Evolutionary conservation across 345 rosid species (phyloP).

Genomic region (Rhodomyrtus tomentosa): DNA sequence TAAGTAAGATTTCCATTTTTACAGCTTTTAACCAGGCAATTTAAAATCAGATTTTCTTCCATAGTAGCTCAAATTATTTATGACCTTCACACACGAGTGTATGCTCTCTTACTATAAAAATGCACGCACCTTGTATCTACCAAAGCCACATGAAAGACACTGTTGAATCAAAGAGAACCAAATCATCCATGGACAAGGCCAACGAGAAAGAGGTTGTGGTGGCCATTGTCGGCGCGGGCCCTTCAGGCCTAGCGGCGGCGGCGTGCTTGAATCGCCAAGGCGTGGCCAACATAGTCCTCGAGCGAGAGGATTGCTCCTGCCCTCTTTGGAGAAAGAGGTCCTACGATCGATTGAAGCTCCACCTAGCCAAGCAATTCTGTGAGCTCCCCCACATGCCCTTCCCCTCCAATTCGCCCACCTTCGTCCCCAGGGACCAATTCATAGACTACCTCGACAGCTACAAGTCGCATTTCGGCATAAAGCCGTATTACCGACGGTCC

Average conservation of each 20-base stretch:
- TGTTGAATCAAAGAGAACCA: background rate
- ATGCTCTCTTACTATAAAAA: background rate
- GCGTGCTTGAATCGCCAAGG: slow-evolving; percentile 30
- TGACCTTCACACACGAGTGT: background rate
- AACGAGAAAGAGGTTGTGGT: background rate
- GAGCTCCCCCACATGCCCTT: slow-evolving; percentile 38
- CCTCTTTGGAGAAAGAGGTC: slow-evolving; percentile 44
- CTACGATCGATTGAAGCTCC: slow-evolving; percentile 38
- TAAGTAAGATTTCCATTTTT: background rate
- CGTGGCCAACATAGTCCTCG: slow-evolving; percentile 30
- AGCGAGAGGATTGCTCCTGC: slow-evolving; percentile 43
- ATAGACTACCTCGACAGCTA: slow-evolving; percentile 35
- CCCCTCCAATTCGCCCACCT: slow-evolving; percentile 23
- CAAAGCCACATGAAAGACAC: background rate
- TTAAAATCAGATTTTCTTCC: background rate
- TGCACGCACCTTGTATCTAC: background rate
- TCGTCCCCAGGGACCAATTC: slow-evolving; percentile 26
- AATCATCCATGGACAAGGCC: background rate
- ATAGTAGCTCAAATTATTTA: background rate
- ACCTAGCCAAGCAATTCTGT: slow-evolving; percentile 39
- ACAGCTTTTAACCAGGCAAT: background rate
- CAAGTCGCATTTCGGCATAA: slow-evolving; percentile 17
- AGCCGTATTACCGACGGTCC: slow-evolving; percentile 10
- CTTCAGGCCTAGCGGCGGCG: slow-evolving; percentile 44
- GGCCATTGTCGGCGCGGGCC: slow-evolving; percentile 49